Evolutionary conservation across 805 yeast genomes (phyloP).

Genomic region (Alloascoidea africana): DNA sequence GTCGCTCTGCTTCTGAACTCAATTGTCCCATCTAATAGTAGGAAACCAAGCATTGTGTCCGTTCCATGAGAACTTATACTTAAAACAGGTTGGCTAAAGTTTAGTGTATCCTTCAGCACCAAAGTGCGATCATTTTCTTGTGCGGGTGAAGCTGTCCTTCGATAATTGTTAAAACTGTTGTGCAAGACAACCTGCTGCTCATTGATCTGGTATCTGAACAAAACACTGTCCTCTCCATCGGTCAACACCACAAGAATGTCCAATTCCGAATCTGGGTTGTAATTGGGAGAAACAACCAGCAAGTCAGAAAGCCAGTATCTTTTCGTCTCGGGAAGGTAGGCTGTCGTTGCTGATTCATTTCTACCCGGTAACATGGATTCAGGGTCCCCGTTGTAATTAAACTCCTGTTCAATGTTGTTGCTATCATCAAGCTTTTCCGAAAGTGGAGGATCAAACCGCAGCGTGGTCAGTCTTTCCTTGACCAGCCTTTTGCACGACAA

Average conservation of each 20-base stretch:
- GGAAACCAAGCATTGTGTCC: conserved; percentile 25
- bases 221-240: conserved; percentile 1
- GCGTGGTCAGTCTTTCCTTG: background rate
- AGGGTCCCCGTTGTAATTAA: background rate
- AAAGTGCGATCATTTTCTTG: background rate
- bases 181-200: conserved; percentile 1
- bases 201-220: conserved; percentile 13
- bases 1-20: conserved; percentile 26
- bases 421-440: too few species aligned
- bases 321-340: too few species aligned
- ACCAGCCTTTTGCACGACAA: background rate
- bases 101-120: background rate
- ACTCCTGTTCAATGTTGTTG: background rate
- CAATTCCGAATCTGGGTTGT: conserved; percentile 20
- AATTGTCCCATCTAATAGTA: conserved; percentile 28
- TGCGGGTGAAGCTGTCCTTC: background rate
- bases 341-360: too few species aligned
- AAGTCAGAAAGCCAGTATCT: conserved; percentile 16
- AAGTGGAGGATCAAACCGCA: background rate
- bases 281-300: conserved; percentile 27
- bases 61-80: conserved; percentile 16
- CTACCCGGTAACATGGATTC: too few species aligned
- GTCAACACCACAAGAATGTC: conserved; percentile 20
- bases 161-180: conserved; percentile 1
- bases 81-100: background rate